Evolutionary conservation across 257 asterid species (phyloP).

Genomic region (Salvia splendens): DNA sequence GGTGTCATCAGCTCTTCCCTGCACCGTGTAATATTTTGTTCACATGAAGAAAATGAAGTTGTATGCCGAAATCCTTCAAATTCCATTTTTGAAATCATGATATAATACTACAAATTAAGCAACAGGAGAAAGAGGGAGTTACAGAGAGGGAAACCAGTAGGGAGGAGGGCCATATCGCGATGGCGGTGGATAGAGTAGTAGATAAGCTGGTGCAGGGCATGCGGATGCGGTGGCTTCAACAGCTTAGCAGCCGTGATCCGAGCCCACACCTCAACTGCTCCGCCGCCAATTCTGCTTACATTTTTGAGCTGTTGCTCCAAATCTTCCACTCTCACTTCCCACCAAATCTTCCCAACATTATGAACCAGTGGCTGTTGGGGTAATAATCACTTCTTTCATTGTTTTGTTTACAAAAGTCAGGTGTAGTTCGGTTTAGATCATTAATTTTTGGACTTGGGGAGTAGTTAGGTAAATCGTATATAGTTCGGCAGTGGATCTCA

Average conservation of each 20-base stretch:
- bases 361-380: too few relatives aligned
- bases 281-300: constrained; percentile 32
- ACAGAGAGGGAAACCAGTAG: constrained; percentile 92
- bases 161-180: constrained; percentile 68
- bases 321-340: constrained; percentile 57
- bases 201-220: constrained; percentile 67
- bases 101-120: not conserved
- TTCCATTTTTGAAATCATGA: not conserved
- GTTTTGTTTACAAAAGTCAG: too few relatives aligned
- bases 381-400: too few relatives aligned
- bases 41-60: constrained; percentile 17
- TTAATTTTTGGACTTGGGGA: too few relatives aligned
- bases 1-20: constrained; percentile 96
- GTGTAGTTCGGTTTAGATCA: too few relatives aligned
- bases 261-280: constrained; percentile 57
- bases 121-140: constrained; percentile 27
- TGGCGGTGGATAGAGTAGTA: constrained; percentile 59
- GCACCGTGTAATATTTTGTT: constrained; percentile 49
- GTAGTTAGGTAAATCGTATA: too few relatives aligned
- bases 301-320: constrained; percentile 46
- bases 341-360: constrained; percentile 62
- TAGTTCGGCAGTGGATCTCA: too few relatives aligned
- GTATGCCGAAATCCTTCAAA: not conserved
- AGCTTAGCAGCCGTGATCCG: constrained; percentile 51
- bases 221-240: constrained; percentile 76